Evolutionary conservation across 2,329 filamentous ascomycete genomes (phyloP), one percentile per base, ranked within the genome.

Genomic region (Fusarium sp.): DNA sequence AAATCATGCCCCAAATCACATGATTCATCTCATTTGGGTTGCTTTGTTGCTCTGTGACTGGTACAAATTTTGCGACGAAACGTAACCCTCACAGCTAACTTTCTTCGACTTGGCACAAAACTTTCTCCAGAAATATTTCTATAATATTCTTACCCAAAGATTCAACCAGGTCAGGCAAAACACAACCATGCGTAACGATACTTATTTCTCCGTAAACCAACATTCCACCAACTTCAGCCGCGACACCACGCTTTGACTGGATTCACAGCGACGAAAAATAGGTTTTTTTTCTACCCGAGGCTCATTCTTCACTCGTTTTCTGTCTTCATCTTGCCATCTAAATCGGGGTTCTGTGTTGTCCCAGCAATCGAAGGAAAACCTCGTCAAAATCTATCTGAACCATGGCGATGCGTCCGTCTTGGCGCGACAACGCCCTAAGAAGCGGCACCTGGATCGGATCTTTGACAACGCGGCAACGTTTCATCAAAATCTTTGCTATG

Each of bases 401-500:
- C 29, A 20, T 36, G 36, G 21, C 11, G 5, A 69, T 69, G 62
- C 39, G 66, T 18, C 35, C 17, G 15, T 29, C 52, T 37, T 59
- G 48, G 53, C 63, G 45, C 6, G 50, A 69, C 20, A 40, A 43
- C 18, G 48, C 37, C 45, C 36, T 25, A 11, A 49, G 49, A 43
- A 53, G 55, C 15, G 36, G 41, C 17, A 40, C 42, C 27, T 68
- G 55, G 37, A 29, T 53, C 20, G 23, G 31, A 5, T 17, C 48
- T 11, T 25, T 63, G 14, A 49, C 60, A 7, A 21, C 64, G 10
- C 64, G 64, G 29, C 64, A 67, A 18, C 61, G 39, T 11, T 41
- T 55, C 7, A 20, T 71, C 17, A 70, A 58, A 41, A 27, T 47
- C 7, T 40, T 68, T 5, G 56, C 25, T 14, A 20, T 66, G 13